Evolutionary conservation across 73 alveolate genomes (phyloP), one percentile per base, ranked within the genome.

Genomic region (Tetrahymena malaccensis): DNA sequence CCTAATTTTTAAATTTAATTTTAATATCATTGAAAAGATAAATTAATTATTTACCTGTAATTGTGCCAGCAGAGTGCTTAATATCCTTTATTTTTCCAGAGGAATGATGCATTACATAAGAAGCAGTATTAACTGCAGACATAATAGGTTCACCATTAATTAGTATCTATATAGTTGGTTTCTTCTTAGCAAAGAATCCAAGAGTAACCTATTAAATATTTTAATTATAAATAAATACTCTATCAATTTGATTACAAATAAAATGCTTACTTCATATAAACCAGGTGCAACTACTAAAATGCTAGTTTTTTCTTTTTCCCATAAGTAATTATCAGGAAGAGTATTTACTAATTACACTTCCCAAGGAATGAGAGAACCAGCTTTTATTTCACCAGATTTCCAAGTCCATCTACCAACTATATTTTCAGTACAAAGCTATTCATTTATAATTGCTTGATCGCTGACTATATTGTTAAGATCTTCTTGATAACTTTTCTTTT

Each of bases 381-480:
- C 96, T 93, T 98, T 98, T 34, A 98, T 95, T 43, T 97, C 98
- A 55, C 99, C 99, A 16, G 99, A 96, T 95, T 99, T 98, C 99
- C 99, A 99, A 16, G 98, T 55, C 99, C 99, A 99, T 94, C 99
- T 98, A 33, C 99, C 99, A 44, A 98, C 95, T 93, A 98, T 96
- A 96, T 98, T 99, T 97, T 98, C 99, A 93, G 98, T 98, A 93
- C 99, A 98, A 84, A 99, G 96, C 12, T 99, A 98, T 93, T 98
- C 99, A 96, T 98, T 98, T 43, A 99, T 96, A 35, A 96, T 94
- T 19, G 99, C 98, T 94, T 98, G 97, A 56, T 98, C 98, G 93
- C 97, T 96, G 93, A 98, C 94, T 34, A 98, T 96, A 34, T 93
- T 94, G 35, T 97, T 95, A 55, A 98, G 94, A 43, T 97, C 99